These are phyloP conservation scores for Globisporangium polare DNA, from an alignment of 352 stramenopile genomes.

Conservation along the genomic window DNA sequence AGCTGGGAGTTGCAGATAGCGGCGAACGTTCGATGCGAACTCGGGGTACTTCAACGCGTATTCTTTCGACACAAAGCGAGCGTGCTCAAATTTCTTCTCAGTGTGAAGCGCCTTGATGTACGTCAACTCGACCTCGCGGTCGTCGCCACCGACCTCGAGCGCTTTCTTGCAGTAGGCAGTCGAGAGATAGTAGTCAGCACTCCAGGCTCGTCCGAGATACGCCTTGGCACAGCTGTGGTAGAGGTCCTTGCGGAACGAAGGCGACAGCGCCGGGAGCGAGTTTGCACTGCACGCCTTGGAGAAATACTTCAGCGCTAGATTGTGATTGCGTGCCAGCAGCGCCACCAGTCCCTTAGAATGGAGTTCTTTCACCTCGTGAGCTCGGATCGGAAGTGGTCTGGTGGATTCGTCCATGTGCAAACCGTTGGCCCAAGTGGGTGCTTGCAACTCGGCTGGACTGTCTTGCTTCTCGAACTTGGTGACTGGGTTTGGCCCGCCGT, in stretches of 20 bases:
- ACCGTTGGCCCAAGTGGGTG: slow-evolving; percentile 33
- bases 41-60: slow-evolving; percentile 52
- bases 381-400: background rate
- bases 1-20: slow-evolving; percentile 21
- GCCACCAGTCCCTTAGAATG: slow-evolving; percentile 29
- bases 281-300: slow-evolving; percentile 30
- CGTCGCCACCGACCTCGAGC: slow-evolving; percentile 42
- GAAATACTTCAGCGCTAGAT: slow-evolving; percentile 33
- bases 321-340: slow-evolving; percentile 28
- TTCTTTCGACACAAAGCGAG: slow-evolving; percentile 30
- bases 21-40: slow-evolving; percentile 35
- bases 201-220: slow-evolving; percentile 64
- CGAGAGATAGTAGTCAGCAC: slow-evolving; percentile 58
- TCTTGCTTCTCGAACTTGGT: slow-evolving; percentile 17
- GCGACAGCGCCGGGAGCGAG: slow-evolving; percentile 11
- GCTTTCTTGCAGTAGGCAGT: slow-evolving; percentile 62
- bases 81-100: slow-evolving; percentile 37
- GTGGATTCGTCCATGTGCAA: slow-evolving; percentile 16
- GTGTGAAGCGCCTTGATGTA: slow-evolving; percentile 55
- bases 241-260: slow-evolving; percentile 47
- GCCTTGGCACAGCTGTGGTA: slow-evolving; percentile 58
- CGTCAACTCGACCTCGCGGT: slow-evolving; percentile 46
- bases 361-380: slow-evolving; percentile 21
- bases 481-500: slow-evolving; percentile 18
- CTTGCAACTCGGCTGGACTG: slow-evolving; percentile 11